A percentile compares a stretch with the other conserved stretches of the same genome.
Conservation (phyloP, 2,329 filamentous ascomycete species). For the Pseudopyricularia cyperi region DNA sequence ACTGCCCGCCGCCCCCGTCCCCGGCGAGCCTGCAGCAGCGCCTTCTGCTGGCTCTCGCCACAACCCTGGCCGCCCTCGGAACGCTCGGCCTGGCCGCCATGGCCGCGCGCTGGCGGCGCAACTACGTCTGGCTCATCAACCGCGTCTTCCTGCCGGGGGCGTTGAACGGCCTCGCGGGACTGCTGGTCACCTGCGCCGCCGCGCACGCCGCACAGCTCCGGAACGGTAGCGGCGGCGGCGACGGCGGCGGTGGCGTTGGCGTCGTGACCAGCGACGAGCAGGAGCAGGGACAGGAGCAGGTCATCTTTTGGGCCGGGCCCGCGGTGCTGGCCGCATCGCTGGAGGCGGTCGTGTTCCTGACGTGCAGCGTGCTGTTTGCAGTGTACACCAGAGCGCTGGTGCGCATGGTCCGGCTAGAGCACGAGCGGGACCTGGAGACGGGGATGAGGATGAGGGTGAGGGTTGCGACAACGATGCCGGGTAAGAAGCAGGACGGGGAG, state of each 20-base stretch:
- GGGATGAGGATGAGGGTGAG: background rate
- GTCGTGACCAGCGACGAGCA: too few relatives aligned
- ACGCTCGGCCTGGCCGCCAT: conserved; percentile 26
- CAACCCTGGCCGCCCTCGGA: conserved; percentile 21
- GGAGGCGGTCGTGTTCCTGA: conserved; percentile 15
- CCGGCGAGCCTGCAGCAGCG: conserved; percentile 9
- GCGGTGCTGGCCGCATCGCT: conserved; percentile 25
- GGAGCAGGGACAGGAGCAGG: too few relatives aligned
- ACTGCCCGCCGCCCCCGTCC: conserved; percentile 10
- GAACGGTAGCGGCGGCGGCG: too few relatives aligned
- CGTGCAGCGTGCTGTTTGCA: conserved; percentile 15
- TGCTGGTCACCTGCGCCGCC: conserved; percentile 34
- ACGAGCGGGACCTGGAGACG: conserved; percentile 8
- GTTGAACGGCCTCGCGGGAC: conserved; percentile 33
- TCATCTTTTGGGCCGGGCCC: conserved; percentile 29
- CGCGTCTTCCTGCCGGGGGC: conserved; percentile 31
- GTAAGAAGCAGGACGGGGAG: background rate
- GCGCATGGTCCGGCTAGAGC: conserved; percentile 15
- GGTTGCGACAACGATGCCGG: background rate
- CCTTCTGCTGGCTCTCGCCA: conserved; percentile 25
- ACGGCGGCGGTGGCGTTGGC: too few relatives aligned
- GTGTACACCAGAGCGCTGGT: conserved; percentile 18
- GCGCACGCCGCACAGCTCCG: conserved; percentile 24
- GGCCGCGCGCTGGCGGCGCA: conserved; percentile 27
- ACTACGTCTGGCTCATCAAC: conserved; percentile 42